phyloP scores from a whole-genome alignment of 345 rosid genomes.

The Clausena lansium region DNA sequence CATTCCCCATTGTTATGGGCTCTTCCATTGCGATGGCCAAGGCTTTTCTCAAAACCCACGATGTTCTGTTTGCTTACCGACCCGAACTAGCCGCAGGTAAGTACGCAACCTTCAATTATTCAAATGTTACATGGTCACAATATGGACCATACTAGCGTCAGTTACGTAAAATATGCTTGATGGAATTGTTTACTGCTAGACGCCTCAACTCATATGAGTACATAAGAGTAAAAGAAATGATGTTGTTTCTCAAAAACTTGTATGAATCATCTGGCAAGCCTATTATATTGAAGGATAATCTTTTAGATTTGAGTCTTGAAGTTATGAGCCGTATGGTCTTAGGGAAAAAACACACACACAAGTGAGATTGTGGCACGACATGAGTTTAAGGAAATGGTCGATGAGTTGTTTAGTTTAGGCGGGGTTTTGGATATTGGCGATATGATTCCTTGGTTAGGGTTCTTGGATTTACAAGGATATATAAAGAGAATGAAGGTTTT shows the following conservation, averaged over 20 bases:
- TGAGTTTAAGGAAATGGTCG: constrained; percentile 68
- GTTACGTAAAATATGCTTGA: constrained; percentile 55
- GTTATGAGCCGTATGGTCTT: constrained; percentile 63
- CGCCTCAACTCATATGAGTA: constrained; percentile 56
- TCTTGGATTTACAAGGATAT: constrained; percentile 64
- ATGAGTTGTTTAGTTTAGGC: constrained; percentile 61
- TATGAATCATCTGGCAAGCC: constrained; percentile 19
- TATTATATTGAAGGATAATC: constrained; percentile 37
- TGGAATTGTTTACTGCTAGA: constrained; percentile 58
- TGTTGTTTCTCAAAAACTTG: constrained; percentile 24
- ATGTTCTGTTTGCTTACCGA: constrained; percentile 40
- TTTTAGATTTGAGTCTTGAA: constrained; percentile 44
- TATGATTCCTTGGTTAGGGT: constrained; percentile 59
- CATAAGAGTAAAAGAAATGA: constrained; percentile 49
- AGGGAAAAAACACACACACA: constrained; percentile 62
- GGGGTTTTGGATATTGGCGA: constrained; percentile 63
- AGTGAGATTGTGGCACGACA: constrained; percentile 41
- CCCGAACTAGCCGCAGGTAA: constrained; percentile 57
- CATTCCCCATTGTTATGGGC: no score
- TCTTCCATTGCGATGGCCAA: constrained; percentile 21
- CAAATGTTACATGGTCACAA: constrained; percentile 59
- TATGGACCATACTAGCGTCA: constrained; percentile 71
- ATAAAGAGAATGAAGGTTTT: constrained; percentile 61
- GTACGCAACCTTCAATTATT: constrained; percentile 63
- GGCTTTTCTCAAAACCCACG: constrained; percentile 50